phyloP scores from a whole-genome alignment of 306 rosid genomes.

The Vigna unguiculata region DNA sequence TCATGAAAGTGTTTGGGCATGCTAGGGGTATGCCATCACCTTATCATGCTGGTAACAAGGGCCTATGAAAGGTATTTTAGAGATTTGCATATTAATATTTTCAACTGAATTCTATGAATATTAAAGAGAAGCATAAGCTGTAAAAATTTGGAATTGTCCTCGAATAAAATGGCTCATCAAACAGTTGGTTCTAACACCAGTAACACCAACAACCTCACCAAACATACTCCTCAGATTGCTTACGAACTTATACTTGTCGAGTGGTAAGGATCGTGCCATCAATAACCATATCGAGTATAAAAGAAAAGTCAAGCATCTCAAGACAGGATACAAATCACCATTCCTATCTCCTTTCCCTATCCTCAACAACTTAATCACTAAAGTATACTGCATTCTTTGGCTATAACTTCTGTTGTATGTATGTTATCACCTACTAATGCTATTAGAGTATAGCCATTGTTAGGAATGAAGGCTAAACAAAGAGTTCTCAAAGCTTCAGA shows the following conservation, averaged over 20 bases:
- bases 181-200: conserved; percentile 56
- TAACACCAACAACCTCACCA: conserved; percentile 92
- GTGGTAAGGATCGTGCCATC: conserved; percentile 91
- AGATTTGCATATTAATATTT: neutral
- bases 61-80: neutral
- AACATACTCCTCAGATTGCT: conserved; percentile 70
- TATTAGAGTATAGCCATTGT: conserved; percentile 75
- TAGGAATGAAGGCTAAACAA: conserved; percentile 85
- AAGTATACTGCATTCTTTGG: conserved; percentile 90
- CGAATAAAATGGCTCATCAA: neutral
- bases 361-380: conserved; percentile 1
- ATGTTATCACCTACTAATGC: conserved; percentile 91
- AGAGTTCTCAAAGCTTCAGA: conserved; percentile 92
- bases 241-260: conserved; percentile 81
- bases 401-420: conserved; percentile 88
- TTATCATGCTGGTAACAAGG: neutral
- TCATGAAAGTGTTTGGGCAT: too few relatives aligned
- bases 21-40: too few relatives aligned
- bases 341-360: neutral
- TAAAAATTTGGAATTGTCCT: neutral
- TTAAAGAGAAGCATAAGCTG: neutral
- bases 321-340: conserved; percentile 1
- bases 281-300: conserved; percentile 51
- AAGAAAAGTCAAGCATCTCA: conserved; percentile 37
- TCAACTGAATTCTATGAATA: neutral